phyloP scores from a whole-genome alignment of 345 rosid species.

The Angophora floribunda region DNA sequence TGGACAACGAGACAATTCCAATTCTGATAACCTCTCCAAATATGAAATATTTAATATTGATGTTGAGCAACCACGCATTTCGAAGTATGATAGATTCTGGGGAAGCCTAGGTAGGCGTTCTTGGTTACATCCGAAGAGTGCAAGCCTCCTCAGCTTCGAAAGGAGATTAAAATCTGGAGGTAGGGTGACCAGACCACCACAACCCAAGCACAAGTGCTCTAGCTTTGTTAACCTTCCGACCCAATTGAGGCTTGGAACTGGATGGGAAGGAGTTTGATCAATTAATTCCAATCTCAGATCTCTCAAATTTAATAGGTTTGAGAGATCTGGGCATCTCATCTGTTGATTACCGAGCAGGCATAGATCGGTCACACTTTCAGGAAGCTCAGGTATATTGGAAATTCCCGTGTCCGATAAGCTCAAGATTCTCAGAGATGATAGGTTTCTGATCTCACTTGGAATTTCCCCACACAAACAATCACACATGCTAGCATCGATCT shows the following conservation, averaged over 20 bases:
- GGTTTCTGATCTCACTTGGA: background rate
- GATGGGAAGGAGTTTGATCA: too few relatives aligned
- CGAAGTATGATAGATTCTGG: background rate
- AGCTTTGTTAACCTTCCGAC: background rate
- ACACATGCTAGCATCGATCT: background rate
- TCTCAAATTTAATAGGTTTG: too few relatives aligned
- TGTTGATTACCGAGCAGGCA: accelerated
- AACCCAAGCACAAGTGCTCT: accelerated
- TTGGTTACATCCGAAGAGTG: accelerated
- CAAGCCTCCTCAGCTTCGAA: background rate
- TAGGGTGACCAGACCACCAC: accelerated
- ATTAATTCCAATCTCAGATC: too few relatives aligned
- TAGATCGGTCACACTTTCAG: accelerated
- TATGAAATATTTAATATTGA: background rate
- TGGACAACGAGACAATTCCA: background rate
- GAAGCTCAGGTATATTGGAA: background rate
- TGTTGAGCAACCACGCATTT: background rate
- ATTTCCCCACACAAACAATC: accelerated
- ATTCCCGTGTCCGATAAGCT: accelerated
- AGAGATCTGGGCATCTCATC: too few relatives aligned
- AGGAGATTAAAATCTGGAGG: background rate
- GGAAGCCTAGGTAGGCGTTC: background rate
- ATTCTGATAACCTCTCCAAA: background rate
- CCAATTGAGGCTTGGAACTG: background rate
- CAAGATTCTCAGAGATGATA: background rate